Conservation (phyloP, 257 asterid genomes). For the Craterostigma plantagineum region DNA sequence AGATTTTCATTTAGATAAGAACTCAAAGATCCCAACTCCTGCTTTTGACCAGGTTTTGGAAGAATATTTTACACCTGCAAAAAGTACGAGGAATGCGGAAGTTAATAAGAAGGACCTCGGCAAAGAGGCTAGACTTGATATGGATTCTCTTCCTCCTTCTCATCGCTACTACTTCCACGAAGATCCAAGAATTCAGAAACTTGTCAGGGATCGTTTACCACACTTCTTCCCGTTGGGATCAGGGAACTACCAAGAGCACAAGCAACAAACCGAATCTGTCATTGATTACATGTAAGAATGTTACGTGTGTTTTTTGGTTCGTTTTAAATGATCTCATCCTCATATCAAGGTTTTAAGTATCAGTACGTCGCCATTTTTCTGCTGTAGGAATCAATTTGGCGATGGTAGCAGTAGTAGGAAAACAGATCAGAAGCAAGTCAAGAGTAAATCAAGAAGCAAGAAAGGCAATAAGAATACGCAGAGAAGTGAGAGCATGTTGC, state of each 20-base stretch:
- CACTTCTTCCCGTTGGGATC: constrained; percentile 64
- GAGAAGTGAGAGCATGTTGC: constrained; percentile 17
- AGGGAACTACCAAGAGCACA: constrained; percentile 24
- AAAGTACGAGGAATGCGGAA: constrained; percentile 16
- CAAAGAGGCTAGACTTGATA: constrained; percentile 12
- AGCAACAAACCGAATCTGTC: constrained; percentile 22
- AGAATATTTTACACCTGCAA: constrained; percentile 49
- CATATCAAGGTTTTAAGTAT: constrained; percentile 9
- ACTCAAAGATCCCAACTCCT: constrained; percentile 48
- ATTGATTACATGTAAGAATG: constrained; percentile 60
- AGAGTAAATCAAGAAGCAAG: constrained; percentile 29
- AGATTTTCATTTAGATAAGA: constrained; percentile 33
- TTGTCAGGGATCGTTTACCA: constrained; percentile 60
- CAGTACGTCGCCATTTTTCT: too few species aligned
- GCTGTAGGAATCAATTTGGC: constrained; percentile 58
- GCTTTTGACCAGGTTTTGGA: constrained; percentile 63
- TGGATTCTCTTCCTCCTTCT: constrained; percentile 35
- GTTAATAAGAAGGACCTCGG: constrained; percentile 14
- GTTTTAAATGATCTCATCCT: not conserved
- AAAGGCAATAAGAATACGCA: constrained; percentile 22
- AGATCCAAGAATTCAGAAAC: constrained; percentile 62
- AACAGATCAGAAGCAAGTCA: constrained; percentile 11
- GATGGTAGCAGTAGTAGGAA: constrained; percentile 23
- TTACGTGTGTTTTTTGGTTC: not conserved
- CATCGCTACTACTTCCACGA: constrained; percentile 53